A percentile compares a stretch with the other conserved stretches of the same genome.
Evolutionary conservation across 768 basidiomycete genomes (phyloP).

Genomic region (Boletus sp.): DNA sequence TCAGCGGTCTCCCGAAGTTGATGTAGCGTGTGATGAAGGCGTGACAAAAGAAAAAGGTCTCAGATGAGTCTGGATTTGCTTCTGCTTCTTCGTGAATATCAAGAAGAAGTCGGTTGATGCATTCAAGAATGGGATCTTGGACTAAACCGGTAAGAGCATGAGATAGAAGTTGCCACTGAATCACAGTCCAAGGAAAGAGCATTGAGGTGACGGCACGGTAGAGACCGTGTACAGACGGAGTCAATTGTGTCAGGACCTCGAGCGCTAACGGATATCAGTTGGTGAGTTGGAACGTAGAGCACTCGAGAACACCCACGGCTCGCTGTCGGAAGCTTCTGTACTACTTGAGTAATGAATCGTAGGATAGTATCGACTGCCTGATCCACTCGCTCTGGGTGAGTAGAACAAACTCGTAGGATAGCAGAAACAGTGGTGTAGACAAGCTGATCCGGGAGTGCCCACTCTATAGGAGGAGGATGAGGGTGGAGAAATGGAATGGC

Average conservation of each 20-base stretch:
- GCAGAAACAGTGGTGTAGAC: constrained; percentile 78
- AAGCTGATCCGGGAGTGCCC: constrained; percentile 85
- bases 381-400: constrained; percentile 48
- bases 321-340: constrained; percentile 52
- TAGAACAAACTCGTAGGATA: constrained; percentile 61
- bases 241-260: constrained; percentile 70
- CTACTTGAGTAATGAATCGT: constrained; percentile 54
- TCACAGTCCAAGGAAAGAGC: constrained; percentile 67
- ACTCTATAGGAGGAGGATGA: constrained; percentile 50
- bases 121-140: constrained; percentile 63
- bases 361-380: constrained; percentile 59
- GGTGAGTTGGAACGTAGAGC: neutral
- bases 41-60: constrained; percentile 55
- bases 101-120: constrained; percentile 65
- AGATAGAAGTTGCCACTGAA: constrained; percentile 62
- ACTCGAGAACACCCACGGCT: constrained; percentile 44
- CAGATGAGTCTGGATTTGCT: constrained; percentile 30
- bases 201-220: constrained; percentile 84
- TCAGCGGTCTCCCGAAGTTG: constrained; percentile 71
- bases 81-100: constrained; percentile 60
- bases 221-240: constrained; percentile 82
- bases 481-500: neutral
- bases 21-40: constrained; percentile 77
- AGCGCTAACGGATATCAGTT: constrained; percentile 44
- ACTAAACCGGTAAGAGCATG: constrained; percentile 58